Conservation (phyloP, 345 rosid species). For the Populus alba region DNA sequence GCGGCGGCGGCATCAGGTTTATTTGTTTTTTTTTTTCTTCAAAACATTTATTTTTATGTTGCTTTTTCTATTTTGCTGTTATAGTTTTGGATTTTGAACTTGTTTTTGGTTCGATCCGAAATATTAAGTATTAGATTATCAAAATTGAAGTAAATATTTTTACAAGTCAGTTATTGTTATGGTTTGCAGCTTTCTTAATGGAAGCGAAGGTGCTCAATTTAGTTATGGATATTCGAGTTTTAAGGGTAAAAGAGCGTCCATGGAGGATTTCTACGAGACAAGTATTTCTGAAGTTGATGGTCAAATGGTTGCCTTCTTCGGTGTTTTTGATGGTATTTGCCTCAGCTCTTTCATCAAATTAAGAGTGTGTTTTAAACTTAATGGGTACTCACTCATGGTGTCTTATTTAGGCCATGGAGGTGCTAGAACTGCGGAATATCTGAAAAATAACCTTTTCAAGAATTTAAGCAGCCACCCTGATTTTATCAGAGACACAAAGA, state of each 20-base stretch:
- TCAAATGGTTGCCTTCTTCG: slow-evolving; percentile 56
- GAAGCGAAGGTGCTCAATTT: slow-evolving; percentile 31
- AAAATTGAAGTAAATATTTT: background rate
- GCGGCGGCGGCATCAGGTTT: slow-evolving; percentile 57
- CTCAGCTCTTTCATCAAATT: background rate
- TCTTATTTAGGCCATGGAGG: slow-evolving; percentile 46
- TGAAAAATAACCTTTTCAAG: slow-evolving; percentile 45
- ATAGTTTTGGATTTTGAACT: background rate
- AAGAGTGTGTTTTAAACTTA: background rate
- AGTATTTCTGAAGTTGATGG: slow-evolving; percentile 55
- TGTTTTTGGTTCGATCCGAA: background rate
- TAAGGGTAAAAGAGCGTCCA: slow-evolving; percentile 58
- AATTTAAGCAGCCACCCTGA: slow-evolving; percentile 46
- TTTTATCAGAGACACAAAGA: slow-evolving; percentile 40
- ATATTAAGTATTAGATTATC: background rate
- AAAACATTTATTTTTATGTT: background rate
- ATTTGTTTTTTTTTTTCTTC: background rate
- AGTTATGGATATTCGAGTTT: slow-evolving; percentile 61
- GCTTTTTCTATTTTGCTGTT: background rate
- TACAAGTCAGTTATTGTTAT: background rate
- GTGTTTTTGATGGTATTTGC: slow-evolving; percentile 57
- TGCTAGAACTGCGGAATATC: slow-evolving; percentile 49
- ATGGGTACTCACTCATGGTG: background rate
- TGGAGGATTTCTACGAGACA: slow-evolving; percentile 66
- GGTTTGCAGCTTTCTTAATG: slow-evolving; percentile 32